Percentiles rank a stretch among this genome's conserved stretches.
Evolutionary conservation across 192 early-diverging fungal genomes (phyloP).

Genomic region (Umbelopsis sp.): DNA sequence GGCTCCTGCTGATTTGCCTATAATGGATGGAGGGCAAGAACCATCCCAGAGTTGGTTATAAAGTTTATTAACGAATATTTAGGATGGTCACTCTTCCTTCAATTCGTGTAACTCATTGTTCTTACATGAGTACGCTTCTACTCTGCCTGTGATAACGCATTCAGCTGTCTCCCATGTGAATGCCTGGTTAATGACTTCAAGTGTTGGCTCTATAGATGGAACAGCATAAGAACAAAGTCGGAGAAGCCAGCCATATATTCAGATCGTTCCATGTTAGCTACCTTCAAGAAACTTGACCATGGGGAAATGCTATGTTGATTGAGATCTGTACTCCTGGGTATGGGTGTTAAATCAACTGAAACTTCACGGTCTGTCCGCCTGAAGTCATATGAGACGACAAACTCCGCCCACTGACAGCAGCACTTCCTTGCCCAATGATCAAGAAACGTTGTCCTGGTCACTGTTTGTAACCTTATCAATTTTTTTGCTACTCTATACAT

Average conservation of each 20-base stretch:
- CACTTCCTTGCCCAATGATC: conserved; percentile 1
- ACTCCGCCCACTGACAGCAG: neutral
- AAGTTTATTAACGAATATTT: neutral
- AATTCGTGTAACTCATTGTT: conserved; percentile 15
- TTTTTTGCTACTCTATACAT: neutral
- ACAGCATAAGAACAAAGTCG: neutral
- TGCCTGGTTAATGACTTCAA: conserved; percentile 85
- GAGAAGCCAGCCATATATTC: neutral
- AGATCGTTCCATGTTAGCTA: neutral
- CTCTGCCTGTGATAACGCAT: conserved; percentile 75
- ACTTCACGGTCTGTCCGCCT: neutral
- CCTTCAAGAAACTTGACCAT: conserved; percentile 16
- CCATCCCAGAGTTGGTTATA: neutral
- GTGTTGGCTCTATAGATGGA: conserved; percentile 49
- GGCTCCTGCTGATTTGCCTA: conserved; percentile 90
- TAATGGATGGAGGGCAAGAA: neutral
- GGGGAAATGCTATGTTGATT: neutral
- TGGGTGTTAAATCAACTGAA: neutral
- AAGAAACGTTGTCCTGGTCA: neutral
- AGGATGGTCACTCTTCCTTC: neutral
- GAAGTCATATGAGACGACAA: neutral
- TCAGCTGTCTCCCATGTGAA: conserved; percentile 88
- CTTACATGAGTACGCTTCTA: conserved; percentile 96
- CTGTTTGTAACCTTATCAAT: neutral
- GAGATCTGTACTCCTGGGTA: neutral